Percentiles rank a stretch among this genome's conserved stretches.
Evolutionary conservation across 345 rosid genomes (phyloP).

Genomic region (Combretum micranthum): DNA sequence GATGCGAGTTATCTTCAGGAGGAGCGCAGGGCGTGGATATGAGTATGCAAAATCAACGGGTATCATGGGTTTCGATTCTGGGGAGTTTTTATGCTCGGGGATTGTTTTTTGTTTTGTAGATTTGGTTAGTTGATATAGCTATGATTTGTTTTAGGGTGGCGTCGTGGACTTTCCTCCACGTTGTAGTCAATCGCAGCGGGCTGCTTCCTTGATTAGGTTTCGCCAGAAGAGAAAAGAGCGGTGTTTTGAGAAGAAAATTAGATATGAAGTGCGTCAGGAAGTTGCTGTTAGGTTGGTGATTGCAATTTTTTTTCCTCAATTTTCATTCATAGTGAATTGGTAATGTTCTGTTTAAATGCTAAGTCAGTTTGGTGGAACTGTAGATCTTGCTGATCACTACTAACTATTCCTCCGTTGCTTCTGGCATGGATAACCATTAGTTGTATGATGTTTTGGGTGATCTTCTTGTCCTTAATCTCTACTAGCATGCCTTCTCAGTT

Average conservation of each 20-base stretch:
- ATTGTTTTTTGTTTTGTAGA: not conserved
- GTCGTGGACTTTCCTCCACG: conserved; percentile 51
- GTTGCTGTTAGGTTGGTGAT: conserved; percentile 73
- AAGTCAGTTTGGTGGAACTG: no score
- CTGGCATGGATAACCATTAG: no score
- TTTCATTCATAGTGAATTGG: not conserved
- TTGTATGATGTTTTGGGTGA: no score
- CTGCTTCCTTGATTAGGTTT: conserved; percentile 76
- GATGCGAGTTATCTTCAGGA: conserved; percentile 64
- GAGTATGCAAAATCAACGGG: conserved; percentile 50
- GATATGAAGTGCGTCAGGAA: conserved; percentile 95
- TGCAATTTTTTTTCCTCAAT: conserved; percentile 1
- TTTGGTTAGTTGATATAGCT: conserved; percentile 3
- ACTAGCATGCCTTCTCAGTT: no score
- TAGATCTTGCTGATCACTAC: no score
- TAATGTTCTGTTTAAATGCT: no score
- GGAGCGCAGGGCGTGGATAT: conserved; percentile 42
- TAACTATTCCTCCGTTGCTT: no score
- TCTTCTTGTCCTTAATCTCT: no score
- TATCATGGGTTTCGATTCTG: conserved; percentile 10
- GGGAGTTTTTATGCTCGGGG: conserved; percentile 4
- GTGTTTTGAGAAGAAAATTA: conserved; percentile 86
- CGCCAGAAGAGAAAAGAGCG: conserved; percentile 92
- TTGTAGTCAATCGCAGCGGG: conserved; percentile 76
- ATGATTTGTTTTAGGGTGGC: conserved; percentile 26